Base-by-base conservation (phyloP, 2,329 filamentous ascomycete species). In the Fusarium siculi region DNA sequence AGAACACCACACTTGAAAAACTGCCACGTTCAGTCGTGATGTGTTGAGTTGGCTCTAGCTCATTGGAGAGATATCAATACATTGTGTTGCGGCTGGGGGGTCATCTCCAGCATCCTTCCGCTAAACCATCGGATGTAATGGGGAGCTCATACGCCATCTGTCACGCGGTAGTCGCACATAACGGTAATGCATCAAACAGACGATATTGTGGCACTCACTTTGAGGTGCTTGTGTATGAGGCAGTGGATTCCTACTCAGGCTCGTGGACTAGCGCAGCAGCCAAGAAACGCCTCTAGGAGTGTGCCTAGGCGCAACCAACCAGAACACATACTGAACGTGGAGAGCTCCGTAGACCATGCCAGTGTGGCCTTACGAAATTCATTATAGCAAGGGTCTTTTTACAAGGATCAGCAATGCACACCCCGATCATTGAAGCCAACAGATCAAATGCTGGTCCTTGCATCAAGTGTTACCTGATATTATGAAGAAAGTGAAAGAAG, bases 361-460 rank as follows among this genome's bases (percentile, higher is more conserved):
- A 53, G 61, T 63, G 62, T 66, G 71, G 32, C 53, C 76, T 68
- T 69, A 59, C 52, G 25, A 50, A 67, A 62, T 72, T 23, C 39
- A 53, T 50, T 70, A 57, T 63, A 62, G 47, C 70, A 76, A 70
- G 67, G 63, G 64, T 68, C 61, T 40, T 57, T 37, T 52, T 53
- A 37, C 58, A 63, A 54, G 50, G 70, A 63, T 59, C 9, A 56
- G 42, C 46, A 57, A 57, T 39, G 52, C 39, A 30, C 68, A 44
- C 59, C 49, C 68, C 46, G 30, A 63, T 34, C 36, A 58, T 57
- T 53, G 62, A 37, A 52, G 19, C 58, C 30, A 63, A 65, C 63
- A 46, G 59, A 23, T 30, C 53, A 64, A 59, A 72, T 32, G 47
- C 52, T 43, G 43, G 53, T 43, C 40, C 46, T 60, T 53, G 40